Base-by-base conservation (phyloP, 2,329 filamentous ascomycete species). In the Trichoderma semiorbis region DNA sequence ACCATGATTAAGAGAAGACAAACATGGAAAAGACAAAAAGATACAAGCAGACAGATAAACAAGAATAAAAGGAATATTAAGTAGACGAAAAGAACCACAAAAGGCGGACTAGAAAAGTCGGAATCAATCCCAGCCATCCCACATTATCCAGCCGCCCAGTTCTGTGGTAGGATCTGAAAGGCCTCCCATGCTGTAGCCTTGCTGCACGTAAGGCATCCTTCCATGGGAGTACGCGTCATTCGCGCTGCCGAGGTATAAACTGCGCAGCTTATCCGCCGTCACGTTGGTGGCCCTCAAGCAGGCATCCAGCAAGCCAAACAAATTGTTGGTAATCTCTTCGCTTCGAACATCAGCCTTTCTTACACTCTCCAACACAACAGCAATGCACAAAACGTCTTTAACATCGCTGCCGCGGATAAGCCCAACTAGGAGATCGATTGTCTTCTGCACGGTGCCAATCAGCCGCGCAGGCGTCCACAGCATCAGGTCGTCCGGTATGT, bases 311-410 rank as follows among this genome's bases (percentile, higher is more conserved):
- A 85, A 80, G 5, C 77, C 74, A 69, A 82, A 81, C 14, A 87
- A 77, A 0, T 81, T 83, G 18, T 78, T 78, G 18, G 81, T 80
- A 58, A 85, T 83, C 21, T 83, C 82, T 18, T 85, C 82, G 7
- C 80, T 74, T 58, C 81, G 82, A 61, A 83, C 79, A 53, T 86
- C 84, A 0, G 78, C 75, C 7, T 75, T 81, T 69, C 81, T 81
- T 34, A 85, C 85, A 11, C 82, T 84, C 72, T 85, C 80, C 63
- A 87, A 78, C 32, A 86, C 85, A 1, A 86, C 79, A 3, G 83
- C 79, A n/a, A 88, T 78, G 53, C 82, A 83, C 8, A 87, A 76
- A 12, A 87, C 82, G 68, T 87, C 86, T 76, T 86, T 85, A 26
- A 85, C 78, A 69, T 87, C 85, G 47, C 83, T 83, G n/a, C 84